These are phyloP conservation scores for Hymenoscyphus linearis DNA, from an alignment of 2,329 filamentous ascomycete species.

Conservation along the genomic window DNA sequence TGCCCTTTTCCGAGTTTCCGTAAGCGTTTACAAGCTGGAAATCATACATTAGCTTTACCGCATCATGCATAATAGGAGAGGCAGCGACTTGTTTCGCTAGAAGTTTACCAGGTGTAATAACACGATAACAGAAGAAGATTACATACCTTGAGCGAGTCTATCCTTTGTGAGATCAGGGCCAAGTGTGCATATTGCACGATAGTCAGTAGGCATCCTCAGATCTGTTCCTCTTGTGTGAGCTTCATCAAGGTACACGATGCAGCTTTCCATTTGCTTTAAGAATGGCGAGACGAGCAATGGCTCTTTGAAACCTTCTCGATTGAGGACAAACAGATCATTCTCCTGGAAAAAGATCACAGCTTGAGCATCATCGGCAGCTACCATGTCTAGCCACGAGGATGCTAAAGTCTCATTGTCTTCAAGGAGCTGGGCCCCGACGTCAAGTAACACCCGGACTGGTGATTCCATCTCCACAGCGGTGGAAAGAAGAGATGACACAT, in stretches of 20 bases:
- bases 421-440: slow-evolving; percentile 65
- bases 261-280: slow-evolving; percentile 47
- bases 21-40: slow-evolving; percentile 66
- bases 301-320: slow-evolving; percentile 41
- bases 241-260: slow-evolving; percentile 65
- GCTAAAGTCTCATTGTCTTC: slow-evolving; percentile 56
- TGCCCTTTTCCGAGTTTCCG: slow-evolving; percentile 54
- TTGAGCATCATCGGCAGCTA: slow-evolving; percentile 26
- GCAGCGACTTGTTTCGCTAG: too few relatives aligned
- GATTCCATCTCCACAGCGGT: slow-evolving; percentile 37
- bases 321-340: slow-evolving; percentile 49
- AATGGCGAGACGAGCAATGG: slow-evolving; percentile 54
- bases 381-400: slow-evolving; percentile 42
- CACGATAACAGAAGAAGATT: not conserved
- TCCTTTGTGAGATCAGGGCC: slow-evolving; percentile 64
- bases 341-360: slow-evolving; percentile 54
- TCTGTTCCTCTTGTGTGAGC: slow-evolving; percentile 67
- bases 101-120: too few relatives aligned
- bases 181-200: slow-evolving; percentile 62
- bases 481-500: slow-evolving; percentile 39
- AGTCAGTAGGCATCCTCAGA: slow-evolving; percentile 51
- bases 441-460: slow-evolving; percentile 54
- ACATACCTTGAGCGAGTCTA: slow-evolving; percentile 52
- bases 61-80: not conserved
- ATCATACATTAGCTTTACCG: slow-evolving; percentile 34